Evolutionary conservation across 2,329 filamentous ascomycete genomes (phyloP), one percentile per base, ranked within the genome.

Genomic region (Chalara sp.): DNA sequence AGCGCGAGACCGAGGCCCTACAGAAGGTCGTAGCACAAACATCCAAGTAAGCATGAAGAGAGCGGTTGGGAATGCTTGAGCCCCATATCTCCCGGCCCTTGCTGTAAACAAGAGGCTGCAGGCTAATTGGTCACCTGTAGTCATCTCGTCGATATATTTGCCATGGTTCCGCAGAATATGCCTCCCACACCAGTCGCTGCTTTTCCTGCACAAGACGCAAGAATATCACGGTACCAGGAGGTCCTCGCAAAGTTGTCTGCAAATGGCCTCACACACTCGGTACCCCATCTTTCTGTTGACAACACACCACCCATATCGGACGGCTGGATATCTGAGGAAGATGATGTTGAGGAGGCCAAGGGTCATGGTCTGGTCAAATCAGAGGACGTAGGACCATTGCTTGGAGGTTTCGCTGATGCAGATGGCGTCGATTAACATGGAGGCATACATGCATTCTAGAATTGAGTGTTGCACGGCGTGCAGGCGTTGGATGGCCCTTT

Each of bases 91-190:
- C 50, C 48, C 43, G 32, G 29, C 28, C 33, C 49, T 45, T 43
- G 50, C 42, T 51, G 44, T 48, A 43, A 33, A 42, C 30, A 55
- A 33, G 35, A 29, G 12, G 28, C 39, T 37, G n/a, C 21, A 21
- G 51, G 53, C 56, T 60, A 55, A 60, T 50, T 40, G 32, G 41
- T 49, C 44, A 31, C 21, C 28, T 39, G 41, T 61, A 85, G 81
- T 61, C 83, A 84, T 60, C 79, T 85, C 68, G 80, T 85, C 53
- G 81, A 85, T 62, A 79, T 85, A 44, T 84, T 84, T 67, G 80
- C 84, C 56, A 81, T 83, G 61, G 75, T 77, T 35, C 78, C 79
- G 28, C 74, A 77, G 52, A 74, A 74, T 52, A 65, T 68, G 33
- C 60, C 63, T 47, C 59, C 64, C 54, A 60, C 71, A 58, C 60